phyloP scores from a whole-genome alignment of 495 filamentous ascomycete species.

The Aspergillus leporis region DNA sequence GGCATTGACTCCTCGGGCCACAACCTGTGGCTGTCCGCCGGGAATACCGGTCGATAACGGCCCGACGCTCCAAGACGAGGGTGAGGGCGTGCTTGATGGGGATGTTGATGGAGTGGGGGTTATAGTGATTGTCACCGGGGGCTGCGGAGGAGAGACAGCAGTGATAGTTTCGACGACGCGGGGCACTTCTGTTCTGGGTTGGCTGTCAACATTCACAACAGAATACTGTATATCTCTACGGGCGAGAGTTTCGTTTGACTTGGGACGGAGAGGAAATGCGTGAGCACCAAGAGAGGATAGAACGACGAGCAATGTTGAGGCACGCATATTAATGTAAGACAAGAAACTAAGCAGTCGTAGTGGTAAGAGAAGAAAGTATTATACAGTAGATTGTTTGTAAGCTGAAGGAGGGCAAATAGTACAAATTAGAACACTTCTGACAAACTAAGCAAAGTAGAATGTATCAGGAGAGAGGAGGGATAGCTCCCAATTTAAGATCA shows the following conservation, averaged over 20 bases:
- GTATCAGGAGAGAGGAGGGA: conserved; percentile 7
- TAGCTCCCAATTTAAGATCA: conserved; percentile 16
- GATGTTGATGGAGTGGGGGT: conserved; percentile 30
- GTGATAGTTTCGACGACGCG: conserved; percentile 35
- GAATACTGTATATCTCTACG: conserved; percentile 41
- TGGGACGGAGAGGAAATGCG: conserved; percentile 36
- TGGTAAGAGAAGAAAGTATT: neutral
- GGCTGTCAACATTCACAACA: conserved; percentile 51
- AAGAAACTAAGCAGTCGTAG: neutral
- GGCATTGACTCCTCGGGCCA: conserved; percentile 6
- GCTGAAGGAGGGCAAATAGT: neutral
- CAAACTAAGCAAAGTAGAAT: neutral
- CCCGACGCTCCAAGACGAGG: conserved; percentile 1
- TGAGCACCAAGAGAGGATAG: conserved; percentile 34
- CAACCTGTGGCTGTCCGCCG: neutral
- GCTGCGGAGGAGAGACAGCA: conserved; percentile 28
- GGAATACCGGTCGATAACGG: neutral
- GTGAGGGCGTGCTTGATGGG: conserved; percentile 5
- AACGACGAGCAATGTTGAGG: conserved; percentile 31
- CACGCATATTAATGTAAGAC: conserved; percentile 29
- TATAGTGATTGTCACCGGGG: conserved; percentile 36
- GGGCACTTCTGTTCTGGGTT: conserved; percentile 23
- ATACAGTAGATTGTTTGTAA: neutral
- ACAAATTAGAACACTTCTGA: neutral
- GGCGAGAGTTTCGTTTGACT: conserved; percentile 25